These are phyloP conservation scores for Aspergillus quadrilineatus DNA, from an alignment of 2,329 filamentous ascomycete species.

Conservation along the genomic window DNA sequence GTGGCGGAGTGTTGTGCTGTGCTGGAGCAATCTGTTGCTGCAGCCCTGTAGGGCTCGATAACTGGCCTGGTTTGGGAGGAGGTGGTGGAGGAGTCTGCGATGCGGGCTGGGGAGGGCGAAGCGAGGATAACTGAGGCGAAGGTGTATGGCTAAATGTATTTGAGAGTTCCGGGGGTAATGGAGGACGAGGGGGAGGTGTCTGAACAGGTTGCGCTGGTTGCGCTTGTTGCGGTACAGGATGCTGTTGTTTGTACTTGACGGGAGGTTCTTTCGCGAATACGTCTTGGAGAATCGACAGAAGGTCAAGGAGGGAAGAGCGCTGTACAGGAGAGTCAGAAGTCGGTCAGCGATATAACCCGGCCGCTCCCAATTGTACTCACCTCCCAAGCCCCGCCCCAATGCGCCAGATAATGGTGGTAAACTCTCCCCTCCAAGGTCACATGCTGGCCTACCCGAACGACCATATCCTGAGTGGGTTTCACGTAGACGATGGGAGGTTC, in stretches of 20 bases:
- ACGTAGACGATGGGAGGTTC: constrained; percentile 87
- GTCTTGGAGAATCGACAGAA: constrained; percentile 76
- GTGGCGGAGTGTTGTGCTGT: constrained; percentile 32
- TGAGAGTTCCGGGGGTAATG: constrained; percentile 65
- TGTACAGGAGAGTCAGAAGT: constrained; percentile 21
- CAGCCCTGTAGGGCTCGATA: constrained; percentile 15
- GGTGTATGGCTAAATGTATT: constrained; percentile 38
- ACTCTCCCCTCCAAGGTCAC: constrained; percentile 89
- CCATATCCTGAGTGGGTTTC: constrained; percentile 82
- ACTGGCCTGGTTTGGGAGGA: constrained; percentile 39
- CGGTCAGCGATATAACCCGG: background rate
- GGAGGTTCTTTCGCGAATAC: constrained; percentile 95
- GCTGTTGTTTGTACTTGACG: constrained; percentile 68
- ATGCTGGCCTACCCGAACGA: constrained; percentile 88
- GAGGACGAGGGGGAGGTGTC: constrained; percentile 67
- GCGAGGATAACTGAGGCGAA: constrained; percentile 12
- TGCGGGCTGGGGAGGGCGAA: constrained; percentile 16
- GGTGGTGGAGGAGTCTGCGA: constrained; percentile 32
- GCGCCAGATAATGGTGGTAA: constrained; percentile 91
- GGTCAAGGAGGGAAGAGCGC: constrained; percentile 83
- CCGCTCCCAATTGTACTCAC: constrained; percentile 53
- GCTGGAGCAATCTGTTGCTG: constrained; percentile 18
- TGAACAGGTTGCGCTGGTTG: constrained; percentile 29
- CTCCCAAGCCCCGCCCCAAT: constrained; percentile 88
- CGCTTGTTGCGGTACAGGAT: constrained; percentile 33